phyloP scores from a whole-genome alignment of 1,139 yeast species.

The Sugiyamaella japonica region DNA sequence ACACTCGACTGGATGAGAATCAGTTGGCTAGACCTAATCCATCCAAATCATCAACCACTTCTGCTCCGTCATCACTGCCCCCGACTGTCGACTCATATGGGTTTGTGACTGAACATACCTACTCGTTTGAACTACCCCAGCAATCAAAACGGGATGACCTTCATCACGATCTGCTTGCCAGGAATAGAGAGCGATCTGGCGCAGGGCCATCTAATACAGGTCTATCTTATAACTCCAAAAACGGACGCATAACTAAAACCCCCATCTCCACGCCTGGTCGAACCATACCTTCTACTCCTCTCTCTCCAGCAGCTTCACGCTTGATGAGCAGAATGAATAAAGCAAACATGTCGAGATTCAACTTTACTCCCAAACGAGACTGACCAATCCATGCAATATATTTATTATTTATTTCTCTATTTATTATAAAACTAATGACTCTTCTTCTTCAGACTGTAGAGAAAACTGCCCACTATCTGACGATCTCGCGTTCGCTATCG shows the following conservation, averaged over 20 bases:
- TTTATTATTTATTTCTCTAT: constrained; percentile 4
- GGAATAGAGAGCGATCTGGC: constrained; percentile 10
- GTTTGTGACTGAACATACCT: constrained; percentile 26
- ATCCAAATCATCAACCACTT: background rate
- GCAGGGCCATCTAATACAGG: constrained; percentile 1
- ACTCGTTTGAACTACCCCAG: constrained; percentile 20
- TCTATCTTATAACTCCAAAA: constrained; percentile 13
- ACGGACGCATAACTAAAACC: constrained; percentile 22
- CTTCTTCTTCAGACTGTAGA: constrained; percentile 4
- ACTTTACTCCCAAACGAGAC: constrained; percentile 4
- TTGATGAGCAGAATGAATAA: constrained; percentile 17
- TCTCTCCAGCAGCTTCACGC: constrained; percentile 28
- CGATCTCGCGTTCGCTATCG: constrained; percentile 14
- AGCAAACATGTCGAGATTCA: constrained; percentile 4
- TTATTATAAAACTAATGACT: constrained; percentile 10
- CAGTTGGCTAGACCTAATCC: background rate
- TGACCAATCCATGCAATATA: constrained; percentile 1
- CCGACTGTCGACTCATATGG: constrained; percentile 26
- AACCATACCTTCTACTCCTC: constrained; percentile 1
- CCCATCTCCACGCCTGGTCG: constrained; percentile 9
- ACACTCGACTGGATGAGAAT: constrained; percentile 23
- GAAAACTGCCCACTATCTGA: background rate
- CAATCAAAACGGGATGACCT: constrained; percentile 25
- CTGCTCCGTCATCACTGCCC: constrained; percentile 1
- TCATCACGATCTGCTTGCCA: constrained; percentile 22